phyloP scores from a whole-genome alignment of 495 filamentous ascomycete species.

The Trichocladium uniseriatum region DNA sequence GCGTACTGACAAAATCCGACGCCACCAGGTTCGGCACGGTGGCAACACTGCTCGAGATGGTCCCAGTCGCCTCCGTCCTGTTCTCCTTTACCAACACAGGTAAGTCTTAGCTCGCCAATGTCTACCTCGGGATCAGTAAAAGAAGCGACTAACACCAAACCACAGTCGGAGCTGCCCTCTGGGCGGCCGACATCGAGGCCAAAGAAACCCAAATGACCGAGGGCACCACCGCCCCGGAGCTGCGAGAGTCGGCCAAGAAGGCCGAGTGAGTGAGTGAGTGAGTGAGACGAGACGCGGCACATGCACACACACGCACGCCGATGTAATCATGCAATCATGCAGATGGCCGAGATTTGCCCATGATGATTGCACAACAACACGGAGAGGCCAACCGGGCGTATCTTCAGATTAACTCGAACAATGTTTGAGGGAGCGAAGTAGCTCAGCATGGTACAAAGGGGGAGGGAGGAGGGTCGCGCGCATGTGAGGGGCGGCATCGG shows the following conservation, averaged over 20 bases:
- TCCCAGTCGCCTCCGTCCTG: constrained; percentile 72
- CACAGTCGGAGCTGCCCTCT: constrained; percentile 74
- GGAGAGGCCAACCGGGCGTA: too few relatives aligned
- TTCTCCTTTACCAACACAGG: constrained; percentile 86
- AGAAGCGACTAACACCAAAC: constrained; percentile 14
- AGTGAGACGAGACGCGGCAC: too few relatives aligned
- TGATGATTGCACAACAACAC: too few relatives aligned
- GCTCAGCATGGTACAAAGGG: constrained; percentile 1
- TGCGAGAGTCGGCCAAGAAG: constrained; percentile 48
- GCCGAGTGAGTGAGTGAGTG: constrained; percentile 34
- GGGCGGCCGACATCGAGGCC: constrained; percentile 85
- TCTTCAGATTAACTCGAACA: too few relatives aligned
- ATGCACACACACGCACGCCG: too few relatives aligned
- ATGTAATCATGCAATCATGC: too few relatives aligned
- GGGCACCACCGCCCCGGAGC: constrained; percentile 43
- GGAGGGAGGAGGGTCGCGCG: too few relatives aligned
- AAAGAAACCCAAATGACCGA: constrained; percentile 38
- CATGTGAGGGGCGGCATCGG: constrained; percentile 4
- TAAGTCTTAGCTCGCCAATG: constrained; percentile 18
- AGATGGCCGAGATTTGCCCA: constrained; percentile 20
- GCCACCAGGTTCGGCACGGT: constrained; percentile 67
- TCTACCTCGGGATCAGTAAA: background rate
- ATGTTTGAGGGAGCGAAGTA: too few relatives aligned
- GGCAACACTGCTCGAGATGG: constrained; percentile 69
- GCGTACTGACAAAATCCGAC: constrained; percentile 6